Evolutionary conservation across 495 filamentous ascomycete species (phyloP).

Genomic region (Hypomontagnella submonticulosa): DNA sequence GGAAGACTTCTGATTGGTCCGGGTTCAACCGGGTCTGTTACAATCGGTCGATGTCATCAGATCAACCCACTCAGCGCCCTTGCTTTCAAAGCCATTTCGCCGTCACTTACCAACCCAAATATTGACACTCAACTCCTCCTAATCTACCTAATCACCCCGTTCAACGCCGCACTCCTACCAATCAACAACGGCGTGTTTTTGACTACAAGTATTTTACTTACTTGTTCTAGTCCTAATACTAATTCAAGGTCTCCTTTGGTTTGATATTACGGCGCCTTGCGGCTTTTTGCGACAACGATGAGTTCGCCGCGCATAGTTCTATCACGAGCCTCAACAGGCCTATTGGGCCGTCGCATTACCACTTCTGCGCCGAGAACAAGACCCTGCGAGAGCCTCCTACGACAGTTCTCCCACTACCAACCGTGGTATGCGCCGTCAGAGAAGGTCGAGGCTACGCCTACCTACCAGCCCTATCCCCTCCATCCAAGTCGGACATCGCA

Average conservation of each 20-base stretch:
- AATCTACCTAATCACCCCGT: no score
- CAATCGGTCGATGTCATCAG: constrained; percentile 54
- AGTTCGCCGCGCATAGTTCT: constrained; percentile 43
- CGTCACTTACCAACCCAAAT: background rate
- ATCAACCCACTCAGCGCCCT: constrained; percentile 20
- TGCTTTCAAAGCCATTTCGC: constrained; percentile 26
- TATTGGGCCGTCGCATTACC: constrained; percentile 62
- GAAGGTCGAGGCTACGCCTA: constrained; percentile 76
- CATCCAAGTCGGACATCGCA: constrained; percentile 67
- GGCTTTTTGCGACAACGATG: constrained; percentile 33
- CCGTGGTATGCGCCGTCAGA: constrained; percentile 64
- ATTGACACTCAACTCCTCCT: background rate
- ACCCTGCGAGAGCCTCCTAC: constrained; percentile 64
- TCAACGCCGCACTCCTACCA: background rate
- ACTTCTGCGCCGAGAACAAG: constrained; percentile 50
- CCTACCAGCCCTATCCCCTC: constrained; percentile 80
- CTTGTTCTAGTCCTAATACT: background rate
- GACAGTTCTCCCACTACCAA: constrained; percentile 73
- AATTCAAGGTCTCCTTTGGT: constrained; percentile 3
- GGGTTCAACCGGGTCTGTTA: constrained; percentile 47
- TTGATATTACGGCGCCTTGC: background rate
- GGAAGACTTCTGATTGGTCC: constrained; percentile 51
- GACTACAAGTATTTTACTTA: no score
- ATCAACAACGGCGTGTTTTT: background rate
- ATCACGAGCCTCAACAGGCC: constrained; percentile 63